Evolutionary conservation across 2,329 filamentous ascomycete genomes (phyloP).

Genomic region (Fusarium anthophilum): DNA sequence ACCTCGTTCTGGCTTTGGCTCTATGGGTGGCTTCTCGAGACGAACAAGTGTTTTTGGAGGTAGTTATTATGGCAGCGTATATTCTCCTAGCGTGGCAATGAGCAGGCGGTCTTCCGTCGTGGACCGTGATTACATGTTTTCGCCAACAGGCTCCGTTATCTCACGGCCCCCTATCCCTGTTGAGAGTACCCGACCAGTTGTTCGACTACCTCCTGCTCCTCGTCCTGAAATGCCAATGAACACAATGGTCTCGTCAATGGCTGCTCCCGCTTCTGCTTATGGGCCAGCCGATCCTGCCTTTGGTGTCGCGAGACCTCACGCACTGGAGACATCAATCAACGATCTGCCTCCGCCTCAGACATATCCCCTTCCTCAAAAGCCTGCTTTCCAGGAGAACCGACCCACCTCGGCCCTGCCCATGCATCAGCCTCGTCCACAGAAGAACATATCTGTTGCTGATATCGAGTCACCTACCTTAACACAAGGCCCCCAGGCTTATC

Average conservation of each 20-base stretch:
- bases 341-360: conserved; percentile 66
- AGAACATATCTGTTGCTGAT: conserved; percentile 89
- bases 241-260: conserved; percentile 21
- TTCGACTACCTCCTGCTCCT: conserved; percentile 78
- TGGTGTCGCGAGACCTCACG: conserved; percentile 23
- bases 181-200: conserved; percentile 76
- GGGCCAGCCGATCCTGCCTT: conserved; percentile 26
- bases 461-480: conserved; percentile 82
- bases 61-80: conserved; percentile 77
- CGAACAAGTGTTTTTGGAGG: conserved; percentile 84
- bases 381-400: conserved; percentile 65
- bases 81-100: conserved; percentile 87
- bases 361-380: conserved; percentile 67
- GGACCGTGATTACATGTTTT: conserved; percentile 77
- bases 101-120: conserved; percentile 86
- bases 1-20: conserved; percentile 76
- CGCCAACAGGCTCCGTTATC: conserved; percentile 81
- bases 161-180: conserved; percentile 71
- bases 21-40: conserved; percentile 73
- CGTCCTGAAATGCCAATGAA: conserved; percentile 43
- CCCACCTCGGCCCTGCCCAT: conserved; percentile 69
- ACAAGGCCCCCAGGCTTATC: conserved; percentile 76
- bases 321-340: conserved; percentile 54
- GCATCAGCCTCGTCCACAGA: conserved; percentile 95
- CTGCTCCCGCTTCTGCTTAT: background rate